Evolutionary conservation across 495 filamentous ascomycete genomes (phyloP).

Genomic region (Penicillium ucsense): DNA sequence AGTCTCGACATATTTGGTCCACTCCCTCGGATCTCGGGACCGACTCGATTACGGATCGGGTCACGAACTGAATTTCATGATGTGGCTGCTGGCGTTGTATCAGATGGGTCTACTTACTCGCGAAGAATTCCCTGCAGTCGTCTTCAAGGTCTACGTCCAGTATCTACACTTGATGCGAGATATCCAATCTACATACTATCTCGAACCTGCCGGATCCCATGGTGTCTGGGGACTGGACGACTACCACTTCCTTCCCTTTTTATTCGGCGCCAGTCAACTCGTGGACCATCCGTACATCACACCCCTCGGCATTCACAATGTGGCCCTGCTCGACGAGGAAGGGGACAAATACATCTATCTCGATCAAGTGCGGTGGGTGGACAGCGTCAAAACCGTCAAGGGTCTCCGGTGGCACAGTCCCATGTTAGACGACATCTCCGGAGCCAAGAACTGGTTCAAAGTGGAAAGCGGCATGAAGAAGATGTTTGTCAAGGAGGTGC

Average conservation of each 20-base stretch:
- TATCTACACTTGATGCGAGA: slow-evolving; percentile 76
- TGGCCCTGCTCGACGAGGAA: slow-evolving; percentile 76
- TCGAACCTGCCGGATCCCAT: slow-evolving; percentile 72
- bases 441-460: slow-evolving; percentile 85
- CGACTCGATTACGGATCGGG: slow-evolving; percentile 97
- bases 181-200: slow-evolving; percentile 82
- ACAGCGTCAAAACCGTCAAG: slow-evolving; percentile 91
- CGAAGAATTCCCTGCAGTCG: slow-evolving; percentile 59
- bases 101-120: slow-evolving; percentile 58
- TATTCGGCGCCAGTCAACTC: slow-evolving; percentile 90
- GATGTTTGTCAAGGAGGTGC: slow-evolving; percentile 91
- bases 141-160: slow-evolving; percentile 66
- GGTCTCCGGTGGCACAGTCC: slow-evolving; percentile 94
- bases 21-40: slow-evolving; percentile 74
- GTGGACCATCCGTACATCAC: slow-evolving; percentile 80
- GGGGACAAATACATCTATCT: slow-evolving; percentile 77
- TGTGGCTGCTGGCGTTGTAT: slow-evolving; percentile 86
- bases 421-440: slow-evolving; percentile 95
- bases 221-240: slow-evolving; percentile 91
- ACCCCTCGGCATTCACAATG: slow-evolving; percentile 78
- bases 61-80: slow-evolving; percentile 91
- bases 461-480: slow-evolving; percentile 89
- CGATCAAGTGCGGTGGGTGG: slow-evolving; percentile 86
- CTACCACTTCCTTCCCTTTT: slow-evolving; percentile 92
- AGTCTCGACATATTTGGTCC: slow-evolving; percentile 65